These are phyloP conservation scores for Handroanthus guayacan DNA, from an alignment of 257 asterid species.

Conservation along the genomic window DNA sequence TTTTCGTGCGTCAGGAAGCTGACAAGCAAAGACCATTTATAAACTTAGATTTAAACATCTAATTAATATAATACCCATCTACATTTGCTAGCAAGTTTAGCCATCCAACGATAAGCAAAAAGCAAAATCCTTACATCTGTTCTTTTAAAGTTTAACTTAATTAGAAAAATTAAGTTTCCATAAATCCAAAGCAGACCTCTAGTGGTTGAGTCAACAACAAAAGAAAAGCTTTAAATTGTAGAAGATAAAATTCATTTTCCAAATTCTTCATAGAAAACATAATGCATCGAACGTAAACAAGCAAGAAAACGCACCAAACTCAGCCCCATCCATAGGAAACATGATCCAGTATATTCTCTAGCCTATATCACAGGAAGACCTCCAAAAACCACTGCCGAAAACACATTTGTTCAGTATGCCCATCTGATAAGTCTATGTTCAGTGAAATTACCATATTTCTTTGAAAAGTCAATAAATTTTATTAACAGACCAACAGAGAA, in stretches of 20 bases:
- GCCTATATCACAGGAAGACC: constrained; percentile 17
- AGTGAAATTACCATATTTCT: constrained; percentile 24
- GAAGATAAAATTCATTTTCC: background rate
- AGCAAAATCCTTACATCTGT: background rate
- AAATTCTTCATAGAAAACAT: background rate
- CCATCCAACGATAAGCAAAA: background rate
- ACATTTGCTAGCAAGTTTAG: background rate
- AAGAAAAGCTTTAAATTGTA: constrained; percentile 1
- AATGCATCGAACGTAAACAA: background rate
- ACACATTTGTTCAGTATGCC: constrained; percentile 24
- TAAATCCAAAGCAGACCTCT: background rate
- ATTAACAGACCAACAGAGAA: constrained; percentile 9
- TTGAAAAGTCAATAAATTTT: constrained; percentile 1
- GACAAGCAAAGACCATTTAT: constrained; percentile 42
- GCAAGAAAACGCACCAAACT: constrained; percentile 3
- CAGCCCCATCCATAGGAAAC: background rate
- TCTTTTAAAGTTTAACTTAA: background rate
- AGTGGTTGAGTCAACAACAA: background rate
- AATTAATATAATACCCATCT: background rate
- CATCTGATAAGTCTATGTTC: constrained; percentile 16
- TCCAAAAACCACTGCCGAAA: background rate
- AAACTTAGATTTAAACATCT: constrained; percentile 23
- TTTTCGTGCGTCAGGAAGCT: constrained; percentile 92
- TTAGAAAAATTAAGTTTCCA: background rate
- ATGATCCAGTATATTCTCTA: background rate